Percentiles rank a stretch among this genome's conserved stretches.
phyloP scores from a whole-genome alignment of 306 rosid genomes.

The Lathyrus tuberosus region DNA sequence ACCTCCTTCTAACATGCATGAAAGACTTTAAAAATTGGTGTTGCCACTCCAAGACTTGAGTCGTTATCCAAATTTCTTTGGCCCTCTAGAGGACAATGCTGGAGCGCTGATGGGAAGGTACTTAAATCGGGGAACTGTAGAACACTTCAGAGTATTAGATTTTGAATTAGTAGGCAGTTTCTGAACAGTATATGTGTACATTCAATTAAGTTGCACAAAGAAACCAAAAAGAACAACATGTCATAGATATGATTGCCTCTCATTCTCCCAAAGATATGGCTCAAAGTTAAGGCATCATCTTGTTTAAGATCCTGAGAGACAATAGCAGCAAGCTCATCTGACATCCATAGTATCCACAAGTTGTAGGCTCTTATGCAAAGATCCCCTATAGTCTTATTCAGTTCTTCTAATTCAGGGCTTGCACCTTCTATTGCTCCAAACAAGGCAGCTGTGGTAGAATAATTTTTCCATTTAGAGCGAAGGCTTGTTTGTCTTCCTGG shows the following conservation, averaged over 20 bases:
- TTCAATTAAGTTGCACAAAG: conserved; percentile 93
- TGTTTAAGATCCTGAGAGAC: conserved; percentile 69
- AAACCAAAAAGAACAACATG: conserved; percentile 98
- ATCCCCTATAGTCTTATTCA: conserved; percentile 63
- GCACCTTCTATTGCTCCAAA: conserved; percentile 78
- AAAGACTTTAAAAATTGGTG: conserved; percentile 92
- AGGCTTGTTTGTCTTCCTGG: conserved; percentile 51
- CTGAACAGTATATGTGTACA: conserved; percentile 87
- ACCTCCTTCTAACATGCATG: conserved; percentile 96
- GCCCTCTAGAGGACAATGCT: conserved; percentile 87
- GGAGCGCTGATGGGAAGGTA: conserved; percentile 99
- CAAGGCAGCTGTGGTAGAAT: conserved; percentile 73
- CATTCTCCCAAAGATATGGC: conserved; percentile 99
- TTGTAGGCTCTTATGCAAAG: conserved; percentile 83
- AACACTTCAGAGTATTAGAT: conserved; percentile 94
- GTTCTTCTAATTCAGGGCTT: conserved; percentile 81
- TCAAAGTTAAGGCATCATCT: conserved; percentile 79
- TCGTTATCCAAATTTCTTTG: conserved; percentile 79
- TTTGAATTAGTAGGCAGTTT: conserved; percentile 94
- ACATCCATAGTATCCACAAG: conserved; percentile 90
- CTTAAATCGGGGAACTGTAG: conserved; percentile 94
- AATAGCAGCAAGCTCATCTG: conserved; percentile 71
- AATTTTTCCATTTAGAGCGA: conserved; percentile 59
- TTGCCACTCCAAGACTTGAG: conserved; percentile 86
- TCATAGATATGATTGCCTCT: conserved; percentile 83